A percentile compares a stretch with the other conserved stretches of the same genome.
Evolutionary conservation across 1,284 basidiomycete genomes (phyloP).

Genomic region (Boletus semigastroideus): DNA sequence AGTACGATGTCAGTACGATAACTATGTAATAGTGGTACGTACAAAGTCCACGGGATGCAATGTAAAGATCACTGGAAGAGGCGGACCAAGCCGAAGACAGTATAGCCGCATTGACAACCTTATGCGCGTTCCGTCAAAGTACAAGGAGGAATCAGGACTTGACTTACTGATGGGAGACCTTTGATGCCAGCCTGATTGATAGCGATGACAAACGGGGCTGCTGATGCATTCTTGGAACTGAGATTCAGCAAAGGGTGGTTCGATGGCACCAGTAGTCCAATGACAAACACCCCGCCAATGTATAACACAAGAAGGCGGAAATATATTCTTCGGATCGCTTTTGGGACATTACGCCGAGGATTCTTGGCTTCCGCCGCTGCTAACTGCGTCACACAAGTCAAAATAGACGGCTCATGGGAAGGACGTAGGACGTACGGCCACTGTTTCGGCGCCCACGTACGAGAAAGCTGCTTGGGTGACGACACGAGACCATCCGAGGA

Average conservation of each 20-base stretch:
- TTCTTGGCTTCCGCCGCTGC: slow-evolving; percentile 46
- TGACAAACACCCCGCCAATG: slow-evolving; percentile 44
- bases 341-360: slow-evolving; percentile 34
- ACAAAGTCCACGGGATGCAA: slow-evolving; percentile 19
- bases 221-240: slow-evolving; percentile 32
- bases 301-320: slow-evolving; percentile 52
- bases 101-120: slow-evolving; percentile 43
- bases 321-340: slow-evolving; percentile 47
- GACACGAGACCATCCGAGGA: slow-evolving; percentile 46
- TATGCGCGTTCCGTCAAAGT: background rate
- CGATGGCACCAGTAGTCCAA: slow-evolving; percentile 49
- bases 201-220: slow-evolving; percentile 53
- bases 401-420: slow-evolving; percentile 4
- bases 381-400: slow-evolving; percentile 28
- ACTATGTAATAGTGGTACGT: background rate
- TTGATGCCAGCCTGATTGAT: slow-evolving; percentile 47
- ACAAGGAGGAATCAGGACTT: background rate
- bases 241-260: slow-evolving; percentile 40
- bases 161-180: slow-evolving; percentile 42
- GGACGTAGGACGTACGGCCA: slow-evolving; percentile 37
- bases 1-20: background rate
- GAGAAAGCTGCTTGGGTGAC: slow-evolving; percentile 43
- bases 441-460: slow-evolving; percentile 56
- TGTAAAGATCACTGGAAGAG: slow-evolving; percentile 17
- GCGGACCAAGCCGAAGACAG: slow-evolving; percentile 62